A percentile compares a stretch with the other conserved stretches of the same genome.
phyloP scores from a whole-genome alignment of 257 asterid species.

The Primulina huaijiensis region DNA sequence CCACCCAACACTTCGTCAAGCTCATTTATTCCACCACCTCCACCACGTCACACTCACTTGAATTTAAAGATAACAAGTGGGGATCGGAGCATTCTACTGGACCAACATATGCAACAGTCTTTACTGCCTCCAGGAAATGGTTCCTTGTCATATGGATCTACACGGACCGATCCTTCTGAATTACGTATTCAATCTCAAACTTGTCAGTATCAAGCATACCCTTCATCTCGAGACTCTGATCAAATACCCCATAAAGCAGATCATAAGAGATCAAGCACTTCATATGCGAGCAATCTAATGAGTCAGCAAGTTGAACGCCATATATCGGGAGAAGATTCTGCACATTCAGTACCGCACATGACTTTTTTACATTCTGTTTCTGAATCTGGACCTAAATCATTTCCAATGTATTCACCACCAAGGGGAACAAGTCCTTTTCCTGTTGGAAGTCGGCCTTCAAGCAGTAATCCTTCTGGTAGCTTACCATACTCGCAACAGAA shows the following conservation, averaged over 20 bases:
- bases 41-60: constrained; percentile 31
- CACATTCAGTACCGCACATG: constrained; percentile 32
- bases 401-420: constrained; percentile 34
- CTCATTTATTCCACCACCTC: constrained; percentile 53
- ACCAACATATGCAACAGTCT: constrained; percentile 42
- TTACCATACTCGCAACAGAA: constrained; percentile 37
- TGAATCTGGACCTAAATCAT: constrained; percentile 40
- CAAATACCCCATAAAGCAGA: constrained; percentile 31
- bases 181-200: constrained; percentile 35
- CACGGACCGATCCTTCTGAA: constrained; percentile 39
- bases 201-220: constrained; percentile 43
- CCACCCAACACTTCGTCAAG: constrained; percentile 44
- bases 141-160: constrained; percentile 39
- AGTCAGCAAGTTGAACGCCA: constrained; percentile 37
- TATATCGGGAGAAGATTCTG: constrained; percentile 35
- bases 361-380: constrained; percentile 32
- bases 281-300: constrained; percentile 36
- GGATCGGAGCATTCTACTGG: constrained; percentile 35
- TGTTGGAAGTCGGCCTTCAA: constrained; percentile 42
- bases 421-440: constrained; percentile 39
- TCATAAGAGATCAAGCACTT: constrained; percentile 37
- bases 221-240: constrained; percentile 36
- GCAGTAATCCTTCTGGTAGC: constrained; percentile 32
- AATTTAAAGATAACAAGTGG: constrained; percentile 28
- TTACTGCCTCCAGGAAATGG: constrained; percentile 39